Conservation (phyloP, 169 alveolate species). For the Eimeria maxima region DNA sequence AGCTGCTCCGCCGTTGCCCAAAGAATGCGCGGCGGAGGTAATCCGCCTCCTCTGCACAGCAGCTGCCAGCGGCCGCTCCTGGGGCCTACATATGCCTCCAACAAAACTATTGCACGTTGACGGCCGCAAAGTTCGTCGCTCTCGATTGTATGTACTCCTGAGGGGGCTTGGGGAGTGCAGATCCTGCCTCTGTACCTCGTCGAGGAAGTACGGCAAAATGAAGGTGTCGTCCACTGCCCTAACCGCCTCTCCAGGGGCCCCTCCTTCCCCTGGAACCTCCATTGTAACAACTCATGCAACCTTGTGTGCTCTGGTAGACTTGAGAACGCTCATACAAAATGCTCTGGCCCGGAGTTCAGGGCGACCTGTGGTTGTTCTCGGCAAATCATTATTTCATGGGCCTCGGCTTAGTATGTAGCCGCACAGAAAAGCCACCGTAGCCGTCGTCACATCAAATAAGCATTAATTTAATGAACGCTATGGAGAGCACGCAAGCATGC, state of each 20-base stretch:
- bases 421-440: not conserved
- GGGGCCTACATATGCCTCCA: not conserved
- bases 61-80: constrained; percentile 15
- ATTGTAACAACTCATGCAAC: constrained; percentile 9
- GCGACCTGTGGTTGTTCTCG: not conserved
- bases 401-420: not conserved
- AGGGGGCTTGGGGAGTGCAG: not conserved
- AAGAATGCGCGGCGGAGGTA: not conserved
- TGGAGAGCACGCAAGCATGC: not conserved
- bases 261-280: constrained; percentile 48
- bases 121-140: constrained; percentile 33
- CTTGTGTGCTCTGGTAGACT: not conserved
- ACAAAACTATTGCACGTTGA: not conserved
- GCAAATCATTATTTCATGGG: not conserved
- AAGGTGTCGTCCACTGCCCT: constrained; percentile 41
- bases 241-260: constrained; percentile 49
- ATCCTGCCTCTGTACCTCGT: constrained; percentile 64
- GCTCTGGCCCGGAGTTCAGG: not conserved
- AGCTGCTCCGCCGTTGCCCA: not conserved
- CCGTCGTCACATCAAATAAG: not conserved
- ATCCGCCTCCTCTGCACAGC: constrained; percentile 12
- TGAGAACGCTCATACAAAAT: not conserved
- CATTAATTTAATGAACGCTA: not conserved
- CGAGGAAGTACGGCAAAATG: constrained; percentile 68
- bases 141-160: not conserved